Evolutionary conservation across 2,329 filamentous ascomycete genomes (phyloP).

Genomic region (Cladophialophora immunda): DNA sequence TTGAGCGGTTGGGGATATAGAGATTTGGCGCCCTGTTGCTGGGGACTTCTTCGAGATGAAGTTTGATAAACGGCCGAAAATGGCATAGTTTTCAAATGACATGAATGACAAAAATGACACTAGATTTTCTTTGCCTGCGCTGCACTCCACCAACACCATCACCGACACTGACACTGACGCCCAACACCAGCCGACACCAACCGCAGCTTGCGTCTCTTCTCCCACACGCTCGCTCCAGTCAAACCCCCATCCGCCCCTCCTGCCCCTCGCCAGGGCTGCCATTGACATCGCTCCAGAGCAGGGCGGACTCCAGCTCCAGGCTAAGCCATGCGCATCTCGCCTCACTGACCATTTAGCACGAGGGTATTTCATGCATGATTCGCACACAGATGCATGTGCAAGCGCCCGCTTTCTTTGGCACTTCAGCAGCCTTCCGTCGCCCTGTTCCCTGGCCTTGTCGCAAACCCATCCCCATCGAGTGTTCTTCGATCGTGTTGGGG

Average conservation of each 20-base stretch:
- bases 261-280: not conserved
- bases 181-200: not conserved
- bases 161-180: not conserved
- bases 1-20: not conserved
- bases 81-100: constrained; percentile 24
- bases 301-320: not conserved
- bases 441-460: constrained; percentile 1
- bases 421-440: constrained; percentile 16
- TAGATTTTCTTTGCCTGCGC: not conserved
- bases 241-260: not conserved
- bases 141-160: not conserved
- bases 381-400: constrained; percentile 20
- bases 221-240: not conserved
- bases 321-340: constrained; percentile 10
- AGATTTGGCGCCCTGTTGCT: not conserved
- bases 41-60: not conserved
- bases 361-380: not conserved
- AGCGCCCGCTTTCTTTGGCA: constrained; percentile 11
- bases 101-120: constrained; percentile 14
- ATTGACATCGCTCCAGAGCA: not conserved
- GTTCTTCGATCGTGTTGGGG: not conserved
- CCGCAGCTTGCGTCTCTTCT: not conserved
- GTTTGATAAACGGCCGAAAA: constrained; percentile 29
- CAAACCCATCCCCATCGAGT: not conserved
- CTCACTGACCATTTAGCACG: not conserved